phyloP scores from a whole-genome alignment of 139 green algal genomes.

The Chlorella sp. region DNA sequence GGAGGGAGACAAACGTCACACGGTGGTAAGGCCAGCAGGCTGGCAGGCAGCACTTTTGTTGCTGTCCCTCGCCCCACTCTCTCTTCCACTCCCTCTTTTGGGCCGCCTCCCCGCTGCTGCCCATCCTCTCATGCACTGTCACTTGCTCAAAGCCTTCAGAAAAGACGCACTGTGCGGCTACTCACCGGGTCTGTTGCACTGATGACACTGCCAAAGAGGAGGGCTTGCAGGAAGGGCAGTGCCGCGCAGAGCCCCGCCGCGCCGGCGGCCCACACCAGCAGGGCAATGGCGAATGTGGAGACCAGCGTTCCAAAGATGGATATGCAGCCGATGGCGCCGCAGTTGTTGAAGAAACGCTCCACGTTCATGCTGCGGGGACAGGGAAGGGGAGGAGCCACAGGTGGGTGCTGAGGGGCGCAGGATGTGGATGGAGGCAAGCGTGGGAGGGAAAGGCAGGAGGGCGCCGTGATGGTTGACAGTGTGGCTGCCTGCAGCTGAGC shows the following conservation, averaged over 20 bases:
- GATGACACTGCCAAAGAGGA: constrained; percentile 68
- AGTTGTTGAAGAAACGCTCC: constrained; percentile 46
- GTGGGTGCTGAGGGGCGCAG: background rate
- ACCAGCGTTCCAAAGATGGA: constrained; percentile 61
- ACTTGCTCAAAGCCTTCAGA: background rate
- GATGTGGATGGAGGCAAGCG: background rate
- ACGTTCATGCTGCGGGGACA: background rate
- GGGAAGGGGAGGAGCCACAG: background rate
- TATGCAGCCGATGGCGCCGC: constrained; percentile 30
- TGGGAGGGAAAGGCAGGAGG: background rate
- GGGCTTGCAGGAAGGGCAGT: constrained; percentile 46
- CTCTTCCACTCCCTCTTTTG: too few relatives aligned
- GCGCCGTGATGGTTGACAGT: background rate
- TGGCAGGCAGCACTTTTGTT: background rate
- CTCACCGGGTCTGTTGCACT: constrained; percentile 75
- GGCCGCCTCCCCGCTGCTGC: too few relatives aligned
- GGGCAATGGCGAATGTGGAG: constrained; percentile 56
- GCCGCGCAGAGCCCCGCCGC: constrained; percentile 45
- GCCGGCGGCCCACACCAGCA: constrained; percentile 59
- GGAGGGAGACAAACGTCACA: background rate
- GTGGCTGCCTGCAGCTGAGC: too few relatives aligned
- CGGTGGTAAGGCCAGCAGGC: background rate
- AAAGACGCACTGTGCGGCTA: background rate
- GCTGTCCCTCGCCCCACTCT: background rate
- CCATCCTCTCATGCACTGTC: too few relatives aligned